Percentiles rank a stretch among this genome's conserved stretches.
Conservation (phyloP, 106 monocot genomes). For the Ottelia alismoides region DNA sequence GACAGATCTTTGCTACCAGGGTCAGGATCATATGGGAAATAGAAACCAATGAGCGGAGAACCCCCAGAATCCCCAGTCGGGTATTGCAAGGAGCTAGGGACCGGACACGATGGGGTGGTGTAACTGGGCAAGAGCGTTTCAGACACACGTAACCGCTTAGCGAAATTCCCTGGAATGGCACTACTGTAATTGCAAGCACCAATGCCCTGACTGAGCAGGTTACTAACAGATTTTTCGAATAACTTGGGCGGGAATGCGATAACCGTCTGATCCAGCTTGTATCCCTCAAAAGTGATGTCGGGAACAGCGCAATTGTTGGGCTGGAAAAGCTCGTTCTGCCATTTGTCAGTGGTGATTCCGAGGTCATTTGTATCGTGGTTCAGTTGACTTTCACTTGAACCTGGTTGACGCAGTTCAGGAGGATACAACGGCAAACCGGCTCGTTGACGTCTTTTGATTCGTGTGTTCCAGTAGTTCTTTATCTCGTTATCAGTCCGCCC, state of each 20-base stretch:
- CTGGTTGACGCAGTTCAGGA: background rate
- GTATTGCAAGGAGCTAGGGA: conserved; percentile 10
- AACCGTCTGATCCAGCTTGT: background rate
- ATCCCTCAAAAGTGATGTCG: background rate
- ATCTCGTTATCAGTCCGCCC: conserved; percentile 32
- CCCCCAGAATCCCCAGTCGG: conserved; percentile 6
- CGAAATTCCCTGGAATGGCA: background rate
- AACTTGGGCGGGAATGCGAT: background rate
- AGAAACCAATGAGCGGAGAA: conserved; percentile 13
- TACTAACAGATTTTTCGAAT: background rate
- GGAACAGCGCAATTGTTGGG: background rate
- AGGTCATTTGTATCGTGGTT: background rate
- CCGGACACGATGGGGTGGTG: background rate
- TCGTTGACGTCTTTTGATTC: conserved; percentile 15
- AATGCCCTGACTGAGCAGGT: background rate
- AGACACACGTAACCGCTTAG: background rate
- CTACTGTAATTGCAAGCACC: background rate
- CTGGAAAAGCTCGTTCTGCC: background rate
- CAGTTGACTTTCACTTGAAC: background rate
- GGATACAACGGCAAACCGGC: conserved; percentile 15
- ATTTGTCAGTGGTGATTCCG: background rate
- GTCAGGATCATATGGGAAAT: conserved; percentile 28
- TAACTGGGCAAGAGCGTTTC: conserved; percentile 11
- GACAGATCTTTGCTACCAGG: conserved; percentile 11
- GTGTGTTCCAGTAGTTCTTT: conserved; percentile 25